Evolutionary conservation across 208 protist genomes (phyloP).

Genomic region (Crithidia mellificae): DNA sequence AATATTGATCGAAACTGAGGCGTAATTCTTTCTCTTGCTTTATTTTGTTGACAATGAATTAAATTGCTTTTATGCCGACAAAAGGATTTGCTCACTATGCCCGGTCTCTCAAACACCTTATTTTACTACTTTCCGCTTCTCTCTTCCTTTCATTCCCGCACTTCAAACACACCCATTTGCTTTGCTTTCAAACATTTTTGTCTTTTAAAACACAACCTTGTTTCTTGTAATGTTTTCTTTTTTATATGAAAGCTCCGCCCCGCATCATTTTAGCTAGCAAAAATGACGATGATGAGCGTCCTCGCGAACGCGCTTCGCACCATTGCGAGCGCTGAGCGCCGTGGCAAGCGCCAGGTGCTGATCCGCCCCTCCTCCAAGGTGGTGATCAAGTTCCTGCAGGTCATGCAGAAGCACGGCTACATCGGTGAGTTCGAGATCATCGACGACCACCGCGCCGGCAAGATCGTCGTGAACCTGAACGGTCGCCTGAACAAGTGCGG

Average conservation of each 20-base stretch:
- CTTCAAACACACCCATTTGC: too few species aligned
- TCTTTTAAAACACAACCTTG: neutral
- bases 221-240: neutral
- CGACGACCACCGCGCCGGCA: slow-evolving; percentile 99
- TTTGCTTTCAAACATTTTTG: too few species aligned
- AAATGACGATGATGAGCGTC: slow-evolving; percentile 99
- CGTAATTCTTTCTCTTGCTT: too few species aligned
- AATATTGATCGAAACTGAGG: too few species aligned
- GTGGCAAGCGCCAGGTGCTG: slow-evolving; percentile 99
- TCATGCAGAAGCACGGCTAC: slow-evolving; percentile 99
- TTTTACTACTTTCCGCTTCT: too few species aligned
- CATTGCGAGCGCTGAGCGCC: slow-evolving; percentile 99
- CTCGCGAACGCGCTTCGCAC: slow-evolving; percentile 98
- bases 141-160: too few species aligned
- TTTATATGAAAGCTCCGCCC: neutral
- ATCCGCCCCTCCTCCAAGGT: slow-evolving; percentile 99
- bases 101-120: too few species aligned
- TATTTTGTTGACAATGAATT: too few species aligned
- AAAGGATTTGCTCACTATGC: too few species aligned
- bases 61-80: too few species aligned
- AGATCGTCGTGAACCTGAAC: slow-evolving; percentile 99
- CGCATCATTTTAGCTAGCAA: slow-evolving; percentile 42
- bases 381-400: slow-evolving; percentile 99
- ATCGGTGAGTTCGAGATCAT: slow-evolving; percentile 99
- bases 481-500: slow-evolving; percentile 99